Evolutionary conservation across 169 alveolate species (phyloP), one percentile per base, ranked within the genome.

Genomic region (Amoebophrya sp.): DNA sequence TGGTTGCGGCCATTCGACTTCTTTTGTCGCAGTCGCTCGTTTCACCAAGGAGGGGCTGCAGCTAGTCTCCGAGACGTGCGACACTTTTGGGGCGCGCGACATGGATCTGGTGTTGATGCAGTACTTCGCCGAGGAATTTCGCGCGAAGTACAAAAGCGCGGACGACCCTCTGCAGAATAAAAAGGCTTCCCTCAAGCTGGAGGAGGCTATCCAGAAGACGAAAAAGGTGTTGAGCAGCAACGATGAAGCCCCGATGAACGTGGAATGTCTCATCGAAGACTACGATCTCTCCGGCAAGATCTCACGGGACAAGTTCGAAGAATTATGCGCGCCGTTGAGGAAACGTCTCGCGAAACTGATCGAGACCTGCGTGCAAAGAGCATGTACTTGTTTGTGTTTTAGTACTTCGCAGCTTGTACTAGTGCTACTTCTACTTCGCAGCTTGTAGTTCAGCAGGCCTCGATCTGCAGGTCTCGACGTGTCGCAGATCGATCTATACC

Each of bases 241-340:
- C 94, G 94, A 94, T 78, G 99, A 98, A 91, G 95, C 99, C 5
- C 95, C 96, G 31, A 93, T 96, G 88, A 95, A 94, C 41, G 95
- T 97, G 40, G 99, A 98, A 92, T 96, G 98, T 70, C 95, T 98
- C 42, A 94, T 97, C 93, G 99, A 98, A 88, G 99, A 98, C 90
- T 95, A 97, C 70, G 99, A 98, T 93, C 91, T 93, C 67, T 93
- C 91, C 39, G 91, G 92, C 43, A 90, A 88, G 42, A 89, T 95
- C 20, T 89, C 94, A 23, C 96, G 99, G 94, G 97, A 95, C 23
- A 98, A 96, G 45, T 97, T 97, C 92, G 99, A 98, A 93, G 95
- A 92, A 88, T 89, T 98, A 78, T 95, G 97, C 88, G 89, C 92
- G 39, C 95, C 95, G n/a, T 94, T 95, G 91, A 93, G 23, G 78